Conservation (phyloP, 208 protist species). For the Trichomonas tenax region DNA sequence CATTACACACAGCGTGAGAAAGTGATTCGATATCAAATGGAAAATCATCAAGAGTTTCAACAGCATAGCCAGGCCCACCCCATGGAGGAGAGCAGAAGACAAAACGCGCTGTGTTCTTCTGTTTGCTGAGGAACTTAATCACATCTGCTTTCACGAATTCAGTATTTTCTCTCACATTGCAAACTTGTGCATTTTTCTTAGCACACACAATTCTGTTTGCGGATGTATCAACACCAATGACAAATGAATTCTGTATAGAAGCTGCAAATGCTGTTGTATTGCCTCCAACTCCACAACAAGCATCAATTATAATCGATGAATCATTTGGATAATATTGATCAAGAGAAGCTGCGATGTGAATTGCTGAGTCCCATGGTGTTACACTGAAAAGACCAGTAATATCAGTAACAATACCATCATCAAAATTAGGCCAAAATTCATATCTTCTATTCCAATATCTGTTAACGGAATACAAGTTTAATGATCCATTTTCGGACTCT, state of each 20-base stretch:
- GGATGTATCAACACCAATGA: background rate
- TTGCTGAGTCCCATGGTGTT: background rate
- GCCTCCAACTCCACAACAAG: background rate
- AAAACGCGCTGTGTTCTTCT: background rate
- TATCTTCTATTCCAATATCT: background rate
- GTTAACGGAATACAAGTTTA: background rate
- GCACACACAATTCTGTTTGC: background rate
- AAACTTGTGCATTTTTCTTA: background rate
- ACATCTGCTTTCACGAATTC: background rate
- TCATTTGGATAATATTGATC: background rate
- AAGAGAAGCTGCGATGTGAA: background rate
- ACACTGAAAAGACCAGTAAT: background rate
- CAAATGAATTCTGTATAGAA: background rate
- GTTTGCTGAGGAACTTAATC: background rate
- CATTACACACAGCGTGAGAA: background rate
- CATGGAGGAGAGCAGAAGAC: background rate
- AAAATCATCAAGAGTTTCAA: background rate
- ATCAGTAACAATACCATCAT: background rate
- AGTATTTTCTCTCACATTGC: background rate
- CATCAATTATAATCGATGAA: background rate
- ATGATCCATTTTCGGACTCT: no score
- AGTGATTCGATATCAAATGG: background rate
- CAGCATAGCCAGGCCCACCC: background rate
- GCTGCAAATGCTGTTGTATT: background rate
- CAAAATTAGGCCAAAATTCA: background rate